Percentiles rank a stretch among this genome's conserved stretches.
These are phyloP conservation scores for Diutina rugosa DNA, from an alignment of 1,139 yeast genomes.

Conservation along the genomic window DNA sequence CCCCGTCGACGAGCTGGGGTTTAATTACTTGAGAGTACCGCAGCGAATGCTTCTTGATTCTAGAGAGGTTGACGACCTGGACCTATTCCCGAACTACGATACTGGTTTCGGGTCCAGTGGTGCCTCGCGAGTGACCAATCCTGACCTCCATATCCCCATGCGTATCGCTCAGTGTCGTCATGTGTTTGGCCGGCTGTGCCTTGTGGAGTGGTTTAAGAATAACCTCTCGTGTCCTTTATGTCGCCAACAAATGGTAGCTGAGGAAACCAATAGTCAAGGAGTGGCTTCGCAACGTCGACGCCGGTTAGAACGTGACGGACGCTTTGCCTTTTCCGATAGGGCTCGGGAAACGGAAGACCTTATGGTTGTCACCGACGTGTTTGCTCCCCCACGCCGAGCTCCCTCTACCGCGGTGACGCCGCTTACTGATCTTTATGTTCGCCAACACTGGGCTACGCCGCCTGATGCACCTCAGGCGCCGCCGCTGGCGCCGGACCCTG, in stretches of 20 bases:
- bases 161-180: conserved; percentile 31
- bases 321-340: not conserved
- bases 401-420: conserved; percentile 27
- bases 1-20: conserved; percentile 22
- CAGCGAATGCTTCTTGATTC: conserved; percentile 15
- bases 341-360: not conserved
- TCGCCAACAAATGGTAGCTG: conserved; percentile 25
- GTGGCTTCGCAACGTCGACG: not conserved
- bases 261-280: not conserved
- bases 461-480: conserved; percentile 2
- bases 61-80: conserved; percentile 13
- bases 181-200: conserved; percentile 29
- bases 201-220: conserved; percentile 28
- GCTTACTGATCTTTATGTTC: conserved; percentile 26
- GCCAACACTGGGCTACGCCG: conserved; percentile 26
- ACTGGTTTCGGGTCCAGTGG: conserved; percentile 6
- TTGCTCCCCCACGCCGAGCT: conserved; percentile 25
- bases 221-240: conserved; percentile 34
- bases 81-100: conserved; percentile 18
- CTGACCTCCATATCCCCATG: conserved; percentile 25
- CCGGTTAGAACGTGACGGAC: not conserved
- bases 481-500: conserved; percentile 5
- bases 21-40: conserved; percentile 22
- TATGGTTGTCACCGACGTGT: conserved; percentile 21
- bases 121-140: conserved; percentile 7